These are phyloP conservation scores for Serendipita sp. DNA, from an alignment of 768 basidiomycete species.

Conservation along the genomic window DNA sequence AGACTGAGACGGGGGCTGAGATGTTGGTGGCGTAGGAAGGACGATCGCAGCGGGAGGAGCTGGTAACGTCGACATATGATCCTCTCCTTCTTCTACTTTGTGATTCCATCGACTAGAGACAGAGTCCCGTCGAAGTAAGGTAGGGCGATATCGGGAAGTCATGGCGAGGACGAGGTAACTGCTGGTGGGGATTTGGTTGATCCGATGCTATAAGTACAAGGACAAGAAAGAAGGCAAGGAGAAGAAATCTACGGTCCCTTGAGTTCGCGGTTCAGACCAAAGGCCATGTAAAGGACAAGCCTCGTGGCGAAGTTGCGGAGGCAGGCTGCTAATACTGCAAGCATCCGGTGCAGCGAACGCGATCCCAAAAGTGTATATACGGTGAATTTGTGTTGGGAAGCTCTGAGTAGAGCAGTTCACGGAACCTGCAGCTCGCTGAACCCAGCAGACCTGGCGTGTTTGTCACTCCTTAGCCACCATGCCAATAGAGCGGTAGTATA, in stretches of 20 bases:
- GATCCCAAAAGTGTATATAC: too few relatives aligned
- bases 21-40: background rate
- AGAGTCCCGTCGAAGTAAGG: background rate
- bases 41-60: background rate
- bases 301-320: conserved; percentile 3
- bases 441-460: too few relatives aligned
- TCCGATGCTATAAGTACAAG: background rate
- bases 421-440: too few relatives aligned
- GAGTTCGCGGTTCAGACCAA: background rate
- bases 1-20: background rate
- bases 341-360: too few relatives aligned
- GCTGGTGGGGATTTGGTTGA: background rate
- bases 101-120: conserved; percentile 3
- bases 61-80: background rate
- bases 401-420: too few relatives aligned
- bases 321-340: background rate
- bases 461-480: too few relatives aligned
- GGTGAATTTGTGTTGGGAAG: too few relatives aligned
- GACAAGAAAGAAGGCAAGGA: background rate
- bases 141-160: background rate
- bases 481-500: too few relatives aligned
- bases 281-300: background rate
- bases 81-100: background rate
- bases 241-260: background rate
- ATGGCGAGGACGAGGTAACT: background rate